Percentiles rank a stretch among this genome's conserved stretches.
phyloP scores from a whole-genome alignment of 2,329 filamentous ascomycete genomes.

The Aspergillus tanneri region DNA sequence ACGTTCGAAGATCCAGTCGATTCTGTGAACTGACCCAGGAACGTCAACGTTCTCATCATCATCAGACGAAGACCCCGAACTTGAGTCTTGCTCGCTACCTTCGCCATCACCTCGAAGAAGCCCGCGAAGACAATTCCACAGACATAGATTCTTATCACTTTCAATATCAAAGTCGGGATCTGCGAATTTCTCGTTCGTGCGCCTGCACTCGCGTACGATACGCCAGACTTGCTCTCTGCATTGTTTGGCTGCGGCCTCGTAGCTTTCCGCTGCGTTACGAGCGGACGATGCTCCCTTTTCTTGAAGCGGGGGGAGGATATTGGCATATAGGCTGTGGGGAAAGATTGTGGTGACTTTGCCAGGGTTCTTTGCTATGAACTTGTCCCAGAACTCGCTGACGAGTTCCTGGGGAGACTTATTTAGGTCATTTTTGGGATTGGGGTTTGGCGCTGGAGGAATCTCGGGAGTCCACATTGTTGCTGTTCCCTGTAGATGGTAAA shows the following conservation, averaged over 20 bases:
- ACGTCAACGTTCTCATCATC: not conserved
- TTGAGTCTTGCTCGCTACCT: too few relatives aligned
- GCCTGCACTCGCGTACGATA: not conserved
- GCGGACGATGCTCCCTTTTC: not conserved
- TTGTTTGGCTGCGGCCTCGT: not conserved
- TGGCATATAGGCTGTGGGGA: not conserved
- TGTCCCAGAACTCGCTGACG: too few relatives aligned
- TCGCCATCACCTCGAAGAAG: too few relatives aligned
- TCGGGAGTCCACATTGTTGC: too few relatives aligned
- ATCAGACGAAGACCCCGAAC: too few relatives aligned
- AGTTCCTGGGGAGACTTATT: too few relatives aligned
- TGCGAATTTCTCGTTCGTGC: conserved; percentile 1
- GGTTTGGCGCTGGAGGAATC: not conserved
- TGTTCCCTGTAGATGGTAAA: too few relatives aligned
- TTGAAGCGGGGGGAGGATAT: not conserved
- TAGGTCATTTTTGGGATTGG: not conserved
- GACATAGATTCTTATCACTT: not conserved
- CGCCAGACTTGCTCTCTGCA: not conserved
- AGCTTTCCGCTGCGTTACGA: not conserved
- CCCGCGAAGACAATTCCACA: not conserved
- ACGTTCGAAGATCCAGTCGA: not conserved
- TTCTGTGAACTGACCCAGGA: not conserved
- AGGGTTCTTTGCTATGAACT: too few relatives aligned
- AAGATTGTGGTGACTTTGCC: not conserved
- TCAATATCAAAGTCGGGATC: not conserved